phyloP scores from a whole-genome alignment of 2,329 filamentous ascomycete species.

The Dothistroma pini region DNA sequence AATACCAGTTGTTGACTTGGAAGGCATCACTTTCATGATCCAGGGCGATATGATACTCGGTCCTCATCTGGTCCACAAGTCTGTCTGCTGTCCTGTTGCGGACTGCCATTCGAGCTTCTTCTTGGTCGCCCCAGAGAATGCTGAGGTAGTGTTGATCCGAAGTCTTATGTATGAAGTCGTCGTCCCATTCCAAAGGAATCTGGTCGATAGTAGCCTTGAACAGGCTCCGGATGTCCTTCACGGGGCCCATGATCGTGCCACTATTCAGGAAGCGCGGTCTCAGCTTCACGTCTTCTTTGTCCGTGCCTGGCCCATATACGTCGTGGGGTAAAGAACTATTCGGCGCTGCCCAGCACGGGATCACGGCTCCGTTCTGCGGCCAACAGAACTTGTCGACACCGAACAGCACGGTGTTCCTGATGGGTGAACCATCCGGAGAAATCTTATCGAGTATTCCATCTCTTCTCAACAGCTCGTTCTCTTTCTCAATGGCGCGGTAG shows the following conservation, averaged over 20 bases:
- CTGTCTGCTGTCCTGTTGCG: constrained; percentile 3
- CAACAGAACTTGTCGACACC: constrained; percentile 30
- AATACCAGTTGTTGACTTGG: constrained; percentile 15
- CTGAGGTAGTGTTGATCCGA: constrained; percentile 20
- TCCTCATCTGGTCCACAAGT: constrained; percentile 5
- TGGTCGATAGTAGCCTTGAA: constrained; percentile 9
- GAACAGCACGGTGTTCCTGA: constrained; percentile 25
- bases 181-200: constrained; percentile 8
- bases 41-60: constrained; percentile 16
- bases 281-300: constrained; percentile 4
- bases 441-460: constrained; percentile 7
- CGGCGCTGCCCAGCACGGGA: constrained; percentile 9
- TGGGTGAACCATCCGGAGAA: constrained; percentile 1
- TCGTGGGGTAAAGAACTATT: constrained; percentile 8
- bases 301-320: constrained; percentile 11
- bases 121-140: constrained; percentile 20
- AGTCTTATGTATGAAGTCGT: constrained; percentile 11
- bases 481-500: constrained; percentile 51
- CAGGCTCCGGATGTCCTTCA: constrained; percentile 13
- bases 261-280: constrained; percentile 18
- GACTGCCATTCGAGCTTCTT: constrained; percentile 10
- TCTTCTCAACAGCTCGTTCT: constrained; percentile 42
- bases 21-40: constrained; percentile 20
- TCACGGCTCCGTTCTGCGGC: constrained; percentile 20
- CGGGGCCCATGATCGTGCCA: constrained; percentile 18